Base-by-base conservation (phyloP, 1,284 basidiomycete genomes). In the Puccinia sorghi region DNA sequence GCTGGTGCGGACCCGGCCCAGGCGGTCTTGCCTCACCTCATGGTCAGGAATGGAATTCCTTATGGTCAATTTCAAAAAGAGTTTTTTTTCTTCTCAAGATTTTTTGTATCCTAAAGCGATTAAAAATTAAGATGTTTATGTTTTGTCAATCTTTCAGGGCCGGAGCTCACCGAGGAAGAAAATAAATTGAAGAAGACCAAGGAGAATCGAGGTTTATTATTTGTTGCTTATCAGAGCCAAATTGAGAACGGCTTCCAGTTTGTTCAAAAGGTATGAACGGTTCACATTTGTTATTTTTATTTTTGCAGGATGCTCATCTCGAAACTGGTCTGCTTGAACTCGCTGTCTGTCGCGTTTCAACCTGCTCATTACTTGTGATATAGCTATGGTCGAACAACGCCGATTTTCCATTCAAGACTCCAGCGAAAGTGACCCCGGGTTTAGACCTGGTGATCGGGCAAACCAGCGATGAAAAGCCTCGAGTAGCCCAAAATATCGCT, bases 231-330 rank as follows among this genome's bases (percentile, higher is more conserved):
- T 46, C 77, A 79, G 59, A 72, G 69, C 41, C 25, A 72, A 27
- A 63, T 79, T n/a, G 70, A 72, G 27, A 64, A 22, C 13, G 77
- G 77, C 37, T 79, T 79, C 41, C 77, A 79, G 52, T 79, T 79
- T 32, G 77, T 79, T 27, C 77, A 79, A 52, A 37, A 79, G 59
- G 77, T 79, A 37, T 43, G 37, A 52, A 17, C 22, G n/a, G 8
- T 64, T 43, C 61, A 64, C 41, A 6, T 64, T 59, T 7, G 2
- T 7, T 64, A 6, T 64, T 13, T 11, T 15, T 27, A 37, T 70
- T 70, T n/a, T n/a, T n/a, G n/a, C n/a, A n/a, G n/a, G n/a, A n/a
- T n/a, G n/a, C n/a, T n/a, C n/a, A n/a, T n/a, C n/a, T n/a, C n/a
- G n/a, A n/a, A n/a, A n/a, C n/a, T n/a, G n/a, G n/a, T n/a, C n/a